Evolutionary conservation across 2,329 filamentous ascomycete species (phyloP), one percentile per base, ranked within the genome.

Genomic region (Penicillium freii): DNA sequence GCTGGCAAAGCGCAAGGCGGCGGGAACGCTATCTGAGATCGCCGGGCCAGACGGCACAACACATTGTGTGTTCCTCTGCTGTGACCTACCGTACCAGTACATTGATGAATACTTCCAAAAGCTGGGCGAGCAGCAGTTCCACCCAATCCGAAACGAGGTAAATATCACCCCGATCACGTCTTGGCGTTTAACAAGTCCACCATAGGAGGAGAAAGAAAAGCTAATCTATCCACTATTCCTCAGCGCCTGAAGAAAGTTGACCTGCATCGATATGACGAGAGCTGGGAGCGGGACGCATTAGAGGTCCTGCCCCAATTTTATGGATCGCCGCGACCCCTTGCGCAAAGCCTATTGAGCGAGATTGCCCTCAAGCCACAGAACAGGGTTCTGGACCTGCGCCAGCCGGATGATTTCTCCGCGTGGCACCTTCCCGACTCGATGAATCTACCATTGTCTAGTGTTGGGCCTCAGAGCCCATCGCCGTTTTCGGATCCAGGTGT

Each of bases 71-170:
- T 87, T 87, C 67, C 68, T 86, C 3, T 87, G 84, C 70, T 86
- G 84, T 56, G 85, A 87, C 56, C 61, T 87, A 27, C 85, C 85
- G 0, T 87, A 87, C 61, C 84, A 87, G 65, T 87, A 87, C 58
- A 79, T 87, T 44, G 74, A 78, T 25, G 82, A 83, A 61, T 87
- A 87, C 64, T 87, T 85, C 62, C 75, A 81, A 27, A 85, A 84
- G 62, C 72, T 86, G 11, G 78, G 75, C 2, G 62, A 74, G 1
- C 71, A 73, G 1, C 69, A 80, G 46, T 85, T 85, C 64, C 79
- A 77, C 2, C 68, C 77, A 0, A 82, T 85, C 34, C 69, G 71
- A 17, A 81, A 82, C 57, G 65, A 77, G 67, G 77, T 78, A 61
- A 61, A 68, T 64, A 7, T 23, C 43, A 23, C 47, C 46, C 11